Conservation (phyloP, 2,329 filamentous ascomycete species). For the Dothistroma pini region DNA sequence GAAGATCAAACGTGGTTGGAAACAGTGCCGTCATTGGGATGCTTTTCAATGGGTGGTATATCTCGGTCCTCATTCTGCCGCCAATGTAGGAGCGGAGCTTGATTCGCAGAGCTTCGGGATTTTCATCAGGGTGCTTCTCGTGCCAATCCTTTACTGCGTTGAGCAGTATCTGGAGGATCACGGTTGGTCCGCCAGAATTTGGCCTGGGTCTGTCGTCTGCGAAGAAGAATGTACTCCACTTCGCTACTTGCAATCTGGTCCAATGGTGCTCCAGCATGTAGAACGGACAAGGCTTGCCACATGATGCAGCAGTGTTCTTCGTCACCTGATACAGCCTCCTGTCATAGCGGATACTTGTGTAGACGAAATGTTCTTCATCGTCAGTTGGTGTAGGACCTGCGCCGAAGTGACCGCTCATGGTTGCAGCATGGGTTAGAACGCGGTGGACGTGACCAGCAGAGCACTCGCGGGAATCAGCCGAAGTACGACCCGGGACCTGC, state of each 20-base stretch:
- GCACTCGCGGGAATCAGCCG: background rate
- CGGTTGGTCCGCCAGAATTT: constrained; percentile 43
- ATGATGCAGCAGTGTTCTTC: constrained; percentile 29
- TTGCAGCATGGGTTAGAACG: constrained; percentile 5
- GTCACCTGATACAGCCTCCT: constrained; percentile 46
- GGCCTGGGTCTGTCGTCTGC: constrained; percentile 65
- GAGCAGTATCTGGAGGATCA: constrained; percentile 32
- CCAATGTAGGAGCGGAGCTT: constrained; percentile 57
- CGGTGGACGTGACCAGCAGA: background rate
- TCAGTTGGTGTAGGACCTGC: constrained; percentile 4
- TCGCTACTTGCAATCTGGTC: constrained; percentile 43
- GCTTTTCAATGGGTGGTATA: constrained; percentile 36
- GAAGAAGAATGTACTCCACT: constrained; percentile 57
- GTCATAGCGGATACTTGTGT: constrained; percentile 57
- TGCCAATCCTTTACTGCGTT: constrained; percentile 35
- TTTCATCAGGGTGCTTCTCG: constrained; percentile 29
- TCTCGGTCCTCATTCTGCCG: constrained; percentile 39
- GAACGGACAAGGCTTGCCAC: constrained; percentile 36
- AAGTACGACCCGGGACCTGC: background rate
- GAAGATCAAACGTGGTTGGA: constrained; percentile 52
- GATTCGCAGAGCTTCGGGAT: constrained; percentile 35
- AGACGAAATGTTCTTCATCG: constrained; percentile 22
- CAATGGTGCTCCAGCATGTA: constrained; percentile 39
- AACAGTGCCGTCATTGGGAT: constrained; percentile 54
- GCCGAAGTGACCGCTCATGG: constrained; percentile 23